Evolutionary conservation across 2,329 filamentous ascomycete species (phyloP).

Genomic region (Furcasterigmium furcatum): DNA sequence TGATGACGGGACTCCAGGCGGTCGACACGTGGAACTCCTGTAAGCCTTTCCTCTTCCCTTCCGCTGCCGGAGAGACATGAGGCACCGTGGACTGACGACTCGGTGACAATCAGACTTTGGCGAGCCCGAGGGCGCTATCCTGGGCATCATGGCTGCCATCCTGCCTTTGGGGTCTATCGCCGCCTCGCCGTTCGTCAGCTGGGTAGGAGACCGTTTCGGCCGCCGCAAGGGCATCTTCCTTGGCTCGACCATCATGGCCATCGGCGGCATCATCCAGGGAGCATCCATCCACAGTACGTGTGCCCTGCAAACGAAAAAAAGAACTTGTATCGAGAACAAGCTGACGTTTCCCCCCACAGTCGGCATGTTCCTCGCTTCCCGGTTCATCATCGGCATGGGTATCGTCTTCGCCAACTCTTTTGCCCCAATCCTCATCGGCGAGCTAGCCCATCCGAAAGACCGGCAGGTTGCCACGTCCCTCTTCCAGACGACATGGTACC

Average conservation of each 20-base stretch:
- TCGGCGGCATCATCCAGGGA: conserved; percentile 48
- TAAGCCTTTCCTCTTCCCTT: not conserved
- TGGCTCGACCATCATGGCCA: conserved; percentile 41
- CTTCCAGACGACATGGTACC: conserved; percentile 42
- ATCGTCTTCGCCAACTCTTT: not conserved
- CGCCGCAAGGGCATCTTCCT: conserved; percentile 47
- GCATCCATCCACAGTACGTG: conserved; percentile 30
- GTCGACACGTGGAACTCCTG: not conserved
- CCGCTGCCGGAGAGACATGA: no score
- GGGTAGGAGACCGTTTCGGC: conserved; percentile 42
- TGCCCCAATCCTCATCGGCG: conserved; percentile 32
- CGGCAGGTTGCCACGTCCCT: conserved; percentile 52
- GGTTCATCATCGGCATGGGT: not conserved
- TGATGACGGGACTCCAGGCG: conserved; percentile 1
- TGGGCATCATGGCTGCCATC: not conserved
- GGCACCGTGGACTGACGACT: no score
- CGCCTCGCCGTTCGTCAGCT: not conserved
- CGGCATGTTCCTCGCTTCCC: not conserved
- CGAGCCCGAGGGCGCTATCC: not conserved
- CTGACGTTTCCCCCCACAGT: not conserved
- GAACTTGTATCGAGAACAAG: no score
- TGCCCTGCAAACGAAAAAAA: not conserved
- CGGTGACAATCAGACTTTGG: not conserved
- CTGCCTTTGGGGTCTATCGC: not conserved
- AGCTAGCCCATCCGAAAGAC: conserved; percentile 60